Percentiles rank a stretch among this genome's conserved stretches.
phyloP scores from a whole-genome alignment of 202 grass and related monocot species.

The Schoenoplectus triqueter region DNA sequence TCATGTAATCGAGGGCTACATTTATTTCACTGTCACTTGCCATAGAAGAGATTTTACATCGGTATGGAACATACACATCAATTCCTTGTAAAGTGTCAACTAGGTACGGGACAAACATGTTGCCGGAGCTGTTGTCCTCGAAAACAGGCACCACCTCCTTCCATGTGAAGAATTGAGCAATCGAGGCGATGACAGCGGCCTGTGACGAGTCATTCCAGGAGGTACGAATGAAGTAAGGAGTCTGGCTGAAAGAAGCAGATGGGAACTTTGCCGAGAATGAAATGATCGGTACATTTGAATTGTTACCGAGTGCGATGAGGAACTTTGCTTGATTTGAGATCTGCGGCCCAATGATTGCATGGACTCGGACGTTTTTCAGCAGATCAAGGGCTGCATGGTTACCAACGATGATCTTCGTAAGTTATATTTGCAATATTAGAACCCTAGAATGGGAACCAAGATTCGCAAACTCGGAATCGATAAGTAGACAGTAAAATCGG shows the following conservation, averaged over 20 bases:
- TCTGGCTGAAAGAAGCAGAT: constrained; percentile 34
- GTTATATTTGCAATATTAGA: not conserved
- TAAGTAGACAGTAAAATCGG: too few species aligned
- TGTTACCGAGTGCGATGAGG: constrained; percentile 41
- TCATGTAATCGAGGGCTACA: constrained; percentile 18
- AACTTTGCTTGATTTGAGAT: constrained; percentile 43
- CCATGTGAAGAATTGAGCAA: constrained; percentile 36
- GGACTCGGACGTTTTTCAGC: constrained; percentile 43
- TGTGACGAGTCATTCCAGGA: constrained; percentile 50
- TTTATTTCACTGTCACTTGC: constrained; percentile 42
- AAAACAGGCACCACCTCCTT: constrained; percentile 38
- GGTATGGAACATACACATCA: constrained; percentile 21
- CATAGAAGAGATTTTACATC: constrained; percentile 22
- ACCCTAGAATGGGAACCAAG: too few species aligned
- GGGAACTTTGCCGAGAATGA: constrained; percentile 33
- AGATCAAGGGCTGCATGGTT: constrained; percentile 48
- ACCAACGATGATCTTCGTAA: not conserved
- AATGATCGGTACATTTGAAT: constrained; percentile 45
- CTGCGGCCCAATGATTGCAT: constrained; percentile 46
- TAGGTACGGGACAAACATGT: constrained; percentile 46
- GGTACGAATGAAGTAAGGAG: constrained; percentile 49
- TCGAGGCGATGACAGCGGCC: constrained; percentile 40
- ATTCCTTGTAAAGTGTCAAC: constrained; percentile 35
- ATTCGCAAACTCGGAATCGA: too few species aligned
- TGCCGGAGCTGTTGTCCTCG: constrained; percentile 48